Evolutionary conservation across 2,329 filamentous ascomycete species (phyloP), one percentile per base, ranked within the genome.

Genomic region (Drechslerella coelobrocha): DNA sequence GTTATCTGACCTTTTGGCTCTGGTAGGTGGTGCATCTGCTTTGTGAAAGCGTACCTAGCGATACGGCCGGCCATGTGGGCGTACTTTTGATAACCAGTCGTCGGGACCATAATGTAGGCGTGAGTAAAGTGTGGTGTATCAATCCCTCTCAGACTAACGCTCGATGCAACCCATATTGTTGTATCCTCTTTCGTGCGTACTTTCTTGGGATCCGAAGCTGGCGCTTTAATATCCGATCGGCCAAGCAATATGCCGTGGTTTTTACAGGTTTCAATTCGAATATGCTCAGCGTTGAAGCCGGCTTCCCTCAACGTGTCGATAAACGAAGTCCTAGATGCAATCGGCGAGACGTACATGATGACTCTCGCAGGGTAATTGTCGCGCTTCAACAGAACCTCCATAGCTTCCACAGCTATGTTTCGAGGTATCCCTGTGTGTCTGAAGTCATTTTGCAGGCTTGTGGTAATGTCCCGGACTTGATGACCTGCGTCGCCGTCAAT

Each of bases 321-420:
- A 23, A 66, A 72, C 10, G 65, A 23, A 8, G 2, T 17, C 29
- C 56, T 66, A 7, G 68, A 47, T 8, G 45, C 54, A 21, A 37
- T 26, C 9, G 68, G 60, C 2, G 68, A 59, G n/a, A 66, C 23
- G 23, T 52, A 72, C 21, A 73, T 62, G 8, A 76, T 48, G 34
- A 73, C 73, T 53, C 75, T 66, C 14, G 66, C 57, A 0, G 75
- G 75, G 43, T 74, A 76, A 41, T 73, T 73, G 26, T 76, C 75
- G 19, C 73, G 71, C 27, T 75, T 55, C n/a, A 76, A 54, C 21
- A 76, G 53, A 29, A 63, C 52, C 17, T 66, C 54, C 5, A 76
- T 23, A 2, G 68, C 56, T 8, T 73, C 61, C 5, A 74, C 55
- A 3, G 72, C 52, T 14, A 74, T 62, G 1, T 55, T 31, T 19